Conservation (phyloP, 169 alveolate genomes). For the Amoebophrya sp. region DNA sequence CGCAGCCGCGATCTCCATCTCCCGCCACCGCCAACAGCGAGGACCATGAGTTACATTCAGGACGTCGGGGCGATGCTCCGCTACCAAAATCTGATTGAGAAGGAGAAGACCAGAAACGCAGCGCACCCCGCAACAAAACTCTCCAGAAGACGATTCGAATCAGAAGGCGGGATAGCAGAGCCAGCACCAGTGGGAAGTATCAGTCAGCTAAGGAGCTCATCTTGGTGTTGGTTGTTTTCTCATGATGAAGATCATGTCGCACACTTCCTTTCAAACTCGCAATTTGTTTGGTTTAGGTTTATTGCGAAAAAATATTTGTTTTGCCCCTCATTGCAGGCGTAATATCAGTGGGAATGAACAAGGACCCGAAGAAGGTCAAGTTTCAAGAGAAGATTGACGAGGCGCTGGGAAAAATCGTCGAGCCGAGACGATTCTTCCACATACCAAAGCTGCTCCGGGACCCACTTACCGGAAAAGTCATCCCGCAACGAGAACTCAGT, state of each 20-base stretch:
- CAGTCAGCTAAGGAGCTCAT: not conserved
- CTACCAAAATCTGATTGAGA: not conserved
- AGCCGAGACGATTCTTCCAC: not conserved
- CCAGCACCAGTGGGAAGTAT: not conserved
- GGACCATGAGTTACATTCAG: not conserved
- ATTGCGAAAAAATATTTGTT: too few species aligned
- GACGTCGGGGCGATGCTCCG: not conserved
- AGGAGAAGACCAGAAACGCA: not conserved
- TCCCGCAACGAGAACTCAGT: not conserved
- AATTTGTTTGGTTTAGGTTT: too few species aligned
- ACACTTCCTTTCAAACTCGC: not conserved
- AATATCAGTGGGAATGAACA: not conserved
- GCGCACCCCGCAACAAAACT: not conserved
- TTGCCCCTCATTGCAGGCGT: not conserved
- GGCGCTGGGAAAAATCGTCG: not conserved
- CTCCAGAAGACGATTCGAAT: not conserved
- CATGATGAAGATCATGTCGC: not conserved
- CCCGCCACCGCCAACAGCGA: too few species aligned
- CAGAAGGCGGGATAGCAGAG: not conserved
- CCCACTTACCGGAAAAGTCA: not conserved
- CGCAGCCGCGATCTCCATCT: too few species aligned
- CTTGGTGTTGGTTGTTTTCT: not conserved
- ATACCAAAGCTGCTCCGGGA: not conserved
- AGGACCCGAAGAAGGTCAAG: not conserved
- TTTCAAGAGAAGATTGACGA: not conserved